Percentiles rank a stretch among this genome's conserved stretches.
Evolutionary conservation across 495 filamentous ascomycete genomes (phyloP).

Genomic region (Lineolata rhizophorae): DNA sequence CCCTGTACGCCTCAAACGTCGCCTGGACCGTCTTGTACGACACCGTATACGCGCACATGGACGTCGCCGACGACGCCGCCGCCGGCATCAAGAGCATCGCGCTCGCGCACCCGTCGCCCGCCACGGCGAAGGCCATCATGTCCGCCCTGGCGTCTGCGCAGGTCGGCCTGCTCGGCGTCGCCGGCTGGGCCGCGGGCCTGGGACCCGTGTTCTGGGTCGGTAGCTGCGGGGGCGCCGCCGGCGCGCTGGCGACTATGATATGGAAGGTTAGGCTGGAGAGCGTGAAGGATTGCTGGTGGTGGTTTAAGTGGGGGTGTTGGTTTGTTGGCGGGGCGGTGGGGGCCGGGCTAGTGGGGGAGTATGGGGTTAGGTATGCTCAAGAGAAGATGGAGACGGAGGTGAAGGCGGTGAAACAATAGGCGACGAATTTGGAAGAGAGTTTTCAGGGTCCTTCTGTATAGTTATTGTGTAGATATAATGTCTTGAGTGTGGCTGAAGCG

Average conservation of each 20-base stretch:
- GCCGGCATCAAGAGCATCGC: constrained; percentile 93
- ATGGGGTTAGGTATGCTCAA: constrained; percentile 26
- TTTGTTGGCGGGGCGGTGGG: constrained; percentile 46
- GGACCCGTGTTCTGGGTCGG: constrained; percentile 72
- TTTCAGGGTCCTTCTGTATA: too few relatives aligned
- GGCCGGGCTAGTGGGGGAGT: constrained; percentile 40
- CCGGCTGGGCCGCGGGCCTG: constrained; percentile 49
- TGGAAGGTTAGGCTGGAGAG: constrained; percentile 65
- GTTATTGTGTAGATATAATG: too few relatives aligned
- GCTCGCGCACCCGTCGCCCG: constrained; percentile 53
- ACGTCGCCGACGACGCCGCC: constrained; percentile 80
- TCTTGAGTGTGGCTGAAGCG: too few relatives aligned
- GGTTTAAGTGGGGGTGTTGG: constrained; percentile 64
- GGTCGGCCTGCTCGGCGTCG: constrained; percentile 54
- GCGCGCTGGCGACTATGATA: constrained; percentile 70
- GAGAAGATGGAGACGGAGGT: too few relatives aligned
- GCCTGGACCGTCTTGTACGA: constrained; percentile 94
- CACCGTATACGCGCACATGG: constrained; percentile 98
- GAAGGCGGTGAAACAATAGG: too few relatives aligned
- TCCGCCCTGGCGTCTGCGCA: constrained; percentile 54
- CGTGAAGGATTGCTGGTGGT: constrained; percentile 85
- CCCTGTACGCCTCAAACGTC: constrained; percentile 67
- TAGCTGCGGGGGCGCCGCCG: constrained; percentile 61
- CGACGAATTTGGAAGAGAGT: too few relatives aligned
- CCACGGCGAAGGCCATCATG: constrained; percentile 70